A percentile compares a stretch with the other conserved stretches of the same genome.
Conservation (phyloP, 768 basidiomycete species). For the Leccinum olivaceopallidum region DNA sequence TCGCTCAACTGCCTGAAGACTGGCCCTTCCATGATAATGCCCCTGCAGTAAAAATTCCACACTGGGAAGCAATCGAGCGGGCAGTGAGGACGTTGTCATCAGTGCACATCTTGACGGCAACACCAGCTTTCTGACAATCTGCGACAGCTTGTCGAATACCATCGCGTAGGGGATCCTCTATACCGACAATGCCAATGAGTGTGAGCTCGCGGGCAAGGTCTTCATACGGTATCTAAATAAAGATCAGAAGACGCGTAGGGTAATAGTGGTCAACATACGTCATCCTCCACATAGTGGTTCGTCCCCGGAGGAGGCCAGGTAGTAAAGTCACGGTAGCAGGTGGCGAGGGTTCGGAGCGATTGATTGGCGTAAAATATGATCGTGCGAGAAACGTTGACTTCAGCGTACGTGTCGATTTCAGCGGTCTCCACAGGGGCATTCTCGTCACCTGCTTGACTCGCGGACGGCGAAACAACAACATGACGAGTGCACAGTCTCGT, state of each 20-base stretch:
- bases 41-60: constrained; percentile 94
- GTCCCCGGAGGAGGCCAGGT: constrained; percentile 76
- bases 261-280: constrained; percentile 42
- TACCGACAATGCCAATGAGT: no score
- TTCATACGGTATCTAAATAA: constrained; percentile 62
- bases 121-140: constrained; percentile 86
- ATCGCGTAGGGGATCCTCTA: constrained; percentile 92
- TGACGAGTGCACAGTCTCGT: constrained; percentile 73
- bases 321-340: constrained; percentile 89
- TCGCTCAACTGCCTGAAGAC: constrained; percentile 79
- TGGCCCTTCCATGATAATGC: constrained; percentile 98
- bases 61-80: constrained; percentile 94
- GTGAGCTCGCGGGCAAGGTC: constrained; percentile 72
- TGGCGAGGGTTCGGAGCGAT: constrained; percentile 88
- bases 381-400: constrained; percentile 85
- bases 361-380: constrained; percentile 99
- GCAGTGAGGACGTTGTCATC: constrained; percentile 96
- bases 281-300: constrained; percentile 43
- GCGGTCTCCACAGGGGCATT: constrained; percentile 49
- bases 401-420: constrained; percentile 63
- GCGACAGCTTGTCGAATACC: constrained; percentile 89
- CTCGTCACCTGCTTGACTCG: constrained; percentile 17
- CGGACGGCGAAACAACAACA: constrained; percentile 56
- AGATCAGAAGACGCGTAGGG: constrained; percentile 10
- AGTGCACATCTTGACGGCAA: constrained; percentile 97